phyloP scores from a whole-genome alignment of 108 stramenopile genomes.

The Skeletonema grethae region DNA sequence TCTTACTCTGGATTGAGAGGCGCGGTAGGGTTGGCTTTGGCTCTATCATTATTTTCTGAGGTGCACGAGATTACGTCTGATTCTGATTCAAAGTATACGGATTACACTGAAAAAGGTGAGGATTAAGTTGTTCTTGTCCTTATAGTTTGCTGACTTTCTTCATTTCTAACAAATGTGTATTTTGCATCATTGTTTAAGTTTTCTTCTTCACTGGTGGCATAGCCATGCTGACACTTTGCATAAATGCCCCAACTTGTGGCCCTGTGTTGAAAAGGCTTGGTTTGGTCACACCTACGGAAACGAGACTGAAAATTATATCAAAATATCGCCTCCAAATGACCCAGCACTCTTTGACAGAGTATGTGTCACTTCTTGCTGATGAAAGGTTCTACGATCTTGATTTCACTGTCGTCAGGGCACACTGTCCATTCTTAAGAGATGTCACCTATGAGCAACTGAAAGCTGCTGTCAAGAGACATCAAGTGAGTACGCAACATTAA shows the following conservation, averaged over 20 bases:
- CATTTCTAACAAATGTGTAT: too few species aligned
- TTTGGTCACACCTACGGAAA: constrained; percentile 4
- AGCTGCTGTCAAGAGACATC: constrained; percentile 35
- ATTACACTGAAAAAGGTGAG: constrained; percentile 2
- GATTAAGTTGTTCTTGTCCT: too few species aligned
- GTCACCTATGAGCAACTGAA: constrained; percentile 20
- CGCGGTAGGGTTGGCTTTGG: constrained; percentile 45
- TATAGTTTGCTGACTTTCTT: too few species aligned
- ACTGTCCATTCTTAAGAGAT: constrained; percentile 6
- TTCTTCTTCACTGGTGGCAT: constrained; percentile 9
- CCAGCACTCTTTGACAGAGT: background rate
- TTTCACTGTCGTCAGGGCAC: constrained; percentile 10
- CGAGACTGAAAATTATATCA: constrained; percentile 9
- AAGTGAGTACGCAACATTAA: background rate
- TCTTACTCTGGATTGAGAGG: constrained; percentile 42
- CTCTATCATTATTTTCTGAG: constrained; percentile 32
- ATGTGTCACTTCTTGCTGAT: constrained; percentile 8
- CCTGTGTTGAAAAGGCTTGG: constrained; percentile 10
- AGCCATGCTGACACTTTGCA: constrained; percentile 23
- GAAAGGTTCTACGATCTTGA: constrained; percentile 20
- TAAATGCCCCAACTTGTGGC: constrained; percentile 13
- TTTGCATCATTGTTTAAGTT: background rate
- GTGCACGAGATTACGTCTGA: constrained; percentile 1
- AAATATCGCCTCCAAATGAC: background rate
- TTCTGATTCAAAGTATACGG: background rate